Evolutionary conservation across 139 green algal genomes (phyloP).

Genomic region (Micromonas commoda): DNA sequence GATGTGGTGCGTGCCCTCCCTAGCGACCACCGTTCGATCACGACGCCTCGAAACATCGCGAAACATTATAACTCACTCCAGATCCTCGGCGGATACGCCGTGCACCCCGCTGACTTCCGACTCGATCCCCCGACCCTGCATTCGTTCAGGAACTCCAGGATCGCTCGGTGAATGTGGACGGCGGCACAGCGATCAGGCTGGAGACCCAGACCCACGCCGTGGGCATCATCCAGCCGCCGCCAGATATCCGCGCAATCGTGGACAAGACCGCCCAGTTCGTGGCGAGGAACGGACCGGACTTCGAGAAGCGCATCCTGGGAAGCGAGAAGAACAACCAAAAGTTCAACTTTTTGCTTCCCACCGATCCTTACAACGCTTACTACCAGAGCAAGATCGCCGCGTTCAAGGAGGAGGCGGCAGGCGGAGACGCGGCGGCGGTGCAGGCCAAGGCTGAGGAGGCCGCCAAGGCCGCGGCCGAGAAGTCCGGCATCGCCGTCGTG

Average conservation of each 20-base stretch:
- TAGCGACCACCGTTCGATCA: background rate
- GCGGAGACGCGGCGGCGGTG: slow-evolving; percentile 24
- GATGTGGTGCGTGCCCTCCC: background rate
- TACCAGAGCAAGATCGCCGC: slow-evolving; percentile 76
- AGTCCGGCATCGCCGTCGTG: background rate
- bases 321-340: slow-evolving; percentile 91
- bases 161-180: slow-evolving; percentile 10
- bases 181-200: slow-evolving; percentile 23
- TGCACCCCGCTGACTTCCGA: no score
- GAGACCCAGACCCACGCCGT: slow-evolving; percentile 85
- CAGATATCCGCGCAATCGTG: slow-evolving; percentile 91
- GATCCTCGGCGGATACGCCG: no score
- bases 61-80: no score
- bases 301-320: slow-evolving; percentile 87
- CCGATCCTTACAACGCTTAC: slow-evolving; percentile 92
- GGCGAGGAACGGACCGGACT: slow-evolving; percentile 86
- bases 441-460: slow-evolving; percentile 18
- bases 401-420: slow-evolving; percentile 40
- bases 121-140: no score
- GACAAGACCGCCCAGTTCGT: slow-evolving; percentile 98
- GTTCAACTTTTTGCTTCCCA: slow-evolving; percentile 91
- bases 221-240: slow-evolving; percentile 86
- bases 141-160: background rate
- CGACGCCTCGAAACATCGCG: no score
- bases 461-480: slow-evolving; percentile 22